These are phyloP conservation scores for Aspergillus affinis DNA, from an alignment of 495 filamentous ascomycete genomes.

Conservation along the genomic window DNA sequence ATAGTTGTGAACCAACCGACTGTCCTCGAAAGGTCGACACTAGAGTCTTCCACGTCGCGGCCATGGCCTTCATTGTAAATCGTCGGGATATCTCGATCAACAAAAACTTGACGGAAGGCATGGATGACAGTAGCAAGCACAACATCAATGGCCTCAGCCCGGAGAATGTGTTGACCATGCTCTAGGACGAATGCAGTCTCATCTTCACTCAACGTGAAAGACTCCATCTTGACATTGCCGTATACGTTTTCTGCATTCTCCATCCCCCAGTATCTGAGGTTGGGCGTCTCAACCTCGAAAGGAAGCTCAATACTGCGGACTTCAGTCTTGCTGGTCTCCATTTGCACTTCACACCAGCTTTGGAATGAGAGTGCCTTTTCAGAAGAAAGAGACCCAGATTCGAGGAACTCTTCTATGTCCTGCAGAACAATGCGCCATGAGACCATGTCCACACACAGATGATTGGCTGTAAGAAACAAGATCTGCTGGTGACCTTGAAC, in stretches of 20 bases:
- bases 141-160: conserved; percentile 55
- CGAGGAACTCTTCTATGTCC: conserved; percentile 64
- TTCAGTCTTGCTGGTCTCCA: conserved; percentile 35
- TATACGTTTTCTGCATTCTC: conserved; percentile 45
- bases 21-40: conserved; percentile 54
- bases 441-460: conserved; percentile 67
- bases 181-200: conserved; percentile 45
- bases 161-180: conserved; percentile 44
- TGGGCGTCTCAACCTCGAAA: conserved; percentile 30
- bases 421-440: conserved; percentile 69
- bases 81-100: conserved; percentile 54
- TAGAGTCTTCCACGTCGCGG: conserved; percentile 49
- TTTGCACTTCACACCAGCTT: conserved; percentile 56
- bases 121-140: conserved; percentile 49
- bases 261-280: conserved; percentile 56
- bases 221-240: conserved; percentile 44
- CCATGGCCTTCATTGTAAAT: conserved; percentile 60
- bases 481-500: conserved; percentile 52
- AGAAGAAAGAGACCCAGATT: conserved; percentile 34
- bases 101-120: conserved; percentile 49
- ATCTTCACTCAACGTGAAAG: conserved; percentile 44
- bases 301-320: conserved; percentile 29
- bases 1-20: conserved; percentile 65
- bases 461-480: conserved; percentile 65
- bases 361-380: conserved; percentile 59